Conservation (phyloP, 139 green algal species). For the Auxenochlorella pyrenoidosa region DNA sequence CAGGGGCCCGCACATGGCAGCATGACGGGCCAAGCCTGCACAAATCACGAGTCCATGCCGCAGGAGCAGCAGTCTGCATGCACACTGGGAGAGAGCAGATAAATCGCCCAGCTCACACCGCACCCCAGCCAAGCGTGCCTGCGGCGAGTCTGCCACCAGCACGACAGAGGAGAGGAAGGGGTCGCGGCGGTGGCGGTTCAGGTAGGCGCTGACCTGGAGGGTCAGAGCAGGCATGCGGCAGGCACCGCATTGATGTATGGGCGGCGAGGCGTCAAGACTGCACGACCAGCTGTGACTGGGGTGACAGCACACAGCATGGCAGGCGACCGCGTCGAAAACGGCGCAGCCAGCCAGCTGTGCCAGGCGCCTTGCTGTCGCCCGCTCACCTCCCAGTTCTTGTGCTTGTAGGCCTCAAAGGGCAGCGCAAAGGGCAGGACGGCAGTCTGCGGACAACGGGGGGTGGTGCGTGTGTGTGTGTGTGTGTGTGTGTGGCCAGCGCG, state of each 20-base stretch:
- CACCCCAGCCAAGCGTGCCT: neutral
- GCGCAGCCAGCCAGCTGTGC: neutral
- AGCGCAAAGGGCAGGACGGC: conserved; percentile 12
- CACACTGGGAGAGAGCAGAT: too few relatives aligned
- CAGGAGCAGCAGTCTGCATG: too few relatives aligned
- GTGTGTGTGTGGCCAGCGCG: too few relatives aligned
- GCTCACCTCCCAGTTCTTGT: conserved; percentile 6
- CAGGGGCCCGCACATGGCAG: too few relatives aligned
- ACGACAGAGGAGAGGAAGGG: conserved; percentile 13
- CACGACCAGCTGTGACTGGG: neutral
- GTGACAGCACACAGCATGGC: too few relatives aligned
- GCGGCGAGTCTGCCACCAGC: conserved; percentile 6
- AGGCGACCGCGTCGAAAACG: too few relatives aligned
- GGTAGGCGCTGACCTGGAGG: neutral
- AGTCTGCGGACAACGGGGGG: neutral
- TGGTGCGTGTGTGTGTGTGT: too few relatives aligned
- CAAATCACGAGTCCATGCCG: neutral
- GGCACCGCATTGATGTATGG: neutral
- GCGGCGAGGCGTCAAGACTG: too few relatives aligned
- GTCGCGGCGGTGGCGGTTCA: conserved; percentile 20
- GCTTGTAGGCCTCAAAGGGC: conserved; percentile 2
- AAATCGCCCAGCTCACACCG: neutral
- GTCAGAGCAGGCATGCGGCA: neutral
- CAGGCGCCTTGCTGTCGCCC: neutral
- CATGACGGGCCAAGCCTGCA: too few relatives aligned